Percentiles rank a stretch among this genome's conserved stretches.
phyloP scores from a whole-genome alignment of 202 grass and related monocot genomes.

The Schoenoplectus tabernaemontani region DNA sequence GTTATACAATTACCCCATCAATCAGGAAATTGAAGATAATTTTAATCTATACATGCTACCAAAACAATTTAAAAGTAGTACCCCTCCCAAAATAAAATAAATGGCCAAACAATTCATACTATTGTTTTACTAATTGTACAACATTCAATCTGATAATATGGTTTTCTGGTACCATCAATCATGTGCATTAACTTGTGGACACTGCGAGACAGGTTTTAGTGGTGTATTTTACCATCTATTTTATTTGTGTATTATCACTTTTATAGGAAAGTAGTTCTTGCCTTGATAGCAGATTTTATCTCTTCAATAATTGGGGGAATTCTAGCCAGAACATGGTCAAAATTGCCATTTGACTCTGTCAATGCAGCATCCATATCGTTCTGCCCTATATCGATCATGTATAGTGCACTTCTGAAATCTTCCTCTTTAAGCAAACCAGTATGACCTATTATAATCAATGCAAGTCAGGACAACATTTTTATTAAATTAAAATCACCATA shows the following conservation, averaged over 20 bases:
- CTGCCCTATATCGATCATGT: slow-evolving; percentile 84
- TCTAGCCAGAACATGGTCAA: slow-evolving; percentile 36
- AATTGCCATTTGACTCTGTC: slow-evolving; percentile 28
- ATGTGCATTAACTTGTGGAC: not conserved
- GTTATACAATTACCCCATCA: not conserved
- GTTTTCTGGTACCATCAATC: not conserved
- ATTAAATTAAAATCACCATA: not conserved
- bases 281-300: slow-evolving; percentile 65
- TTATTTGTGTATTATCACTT: not conserved
- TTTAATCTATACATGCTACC: not conserved
- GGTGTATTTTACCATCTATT: not conserved
- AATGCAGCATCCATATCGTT: slow-evolving; percentile 61
- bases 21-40: not conserved
- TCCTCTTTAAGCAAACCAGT: slow-evolving; percentile 21
- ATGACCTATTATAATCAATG: slow-evolving; percentile 16
- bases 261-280: slow-evolving; percentile 12
- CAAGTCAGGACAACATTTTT: not conserved
- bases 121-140: not conserved
- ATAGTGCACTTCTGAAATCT: slow-evolving; percentile 52
- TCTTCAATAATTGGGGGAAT: slow-evolving; percentile 46
- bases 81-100: not conserved
- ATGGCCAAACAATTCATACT: not conserved
- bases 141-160: not conserved
- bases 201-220: not conserved
- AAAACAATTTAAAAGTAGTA: not conserved